phyloP scores from a whole-genome alignment of 1,284 basidiomycete species.

The Thelephora terrestris region DNA sequence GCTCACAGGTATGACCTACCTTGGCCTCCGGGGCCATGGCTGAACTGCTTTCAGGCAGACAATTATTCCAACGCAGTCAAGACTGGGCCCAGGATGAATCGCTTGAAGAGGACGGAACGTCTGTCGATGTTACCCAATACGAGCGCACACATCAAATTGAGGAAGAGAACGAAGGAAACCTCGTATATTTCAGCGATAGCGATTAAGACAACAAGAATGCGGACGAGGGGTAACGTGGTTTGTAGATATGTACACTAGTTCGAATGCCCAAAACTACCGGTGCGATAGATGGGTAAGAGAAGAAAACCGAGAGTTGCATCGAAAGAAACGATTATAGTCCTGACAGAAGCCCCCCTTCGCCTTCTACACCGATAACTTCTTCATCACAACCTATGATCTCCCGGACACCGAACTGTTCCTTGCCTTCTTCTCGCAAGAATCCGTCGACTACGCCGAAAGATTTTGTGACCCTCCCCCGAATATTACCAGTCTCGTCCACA shows the following conservation, averaged over 20 bases:
- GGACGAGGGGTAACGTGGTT: background rate
- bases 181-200: slow-evolving; percentile 71
- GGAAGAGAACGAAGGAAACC: slow-evolving; percentile 52
- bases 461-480: slow-evolving; percentile 16
- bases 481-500: slow-evolving; percentile 13
- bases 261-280: background rate
- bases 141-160: slow-evolving; percentile 55
- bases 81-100: slow-evolving; percentile 66
- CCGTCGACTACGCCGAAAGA: slow-evolving; percentile 42
- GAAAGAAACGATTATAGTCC: slow-evolving; percentile 25
- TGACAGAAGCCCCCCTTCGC: slow-evolving; percentile 29
- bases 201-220: slow-evolving; percentile 33
- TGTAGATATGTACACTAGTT: background rate
- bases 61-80: slow-evolving; percentile 78
- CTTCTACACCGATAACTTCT: slow-evolving; percentile 28
- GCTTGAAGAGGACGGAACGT: slow-evolving; percentile 74
- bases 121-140: slow-evolving; percentile 83
- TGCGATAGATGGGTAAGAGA: background rate
- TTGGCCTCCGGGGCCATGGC: slow-evolving; percentile 4
- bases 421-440: slow-evolving; percentile 46
- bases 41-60: slow-evolving; percentile 51
- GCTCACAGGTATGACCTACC: slow-evolving; percentile 48
- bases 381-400: slow-evolving; percentile 25
- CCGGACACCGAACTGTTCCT: slow-evolving; percentile 39
- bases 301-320: slow-evolving; percentile 2